Evolutionary conservation across 2,329 filamentous ascomycete genomes (phyloP).

Genomic region (Xylaria multiplex): DNA sequence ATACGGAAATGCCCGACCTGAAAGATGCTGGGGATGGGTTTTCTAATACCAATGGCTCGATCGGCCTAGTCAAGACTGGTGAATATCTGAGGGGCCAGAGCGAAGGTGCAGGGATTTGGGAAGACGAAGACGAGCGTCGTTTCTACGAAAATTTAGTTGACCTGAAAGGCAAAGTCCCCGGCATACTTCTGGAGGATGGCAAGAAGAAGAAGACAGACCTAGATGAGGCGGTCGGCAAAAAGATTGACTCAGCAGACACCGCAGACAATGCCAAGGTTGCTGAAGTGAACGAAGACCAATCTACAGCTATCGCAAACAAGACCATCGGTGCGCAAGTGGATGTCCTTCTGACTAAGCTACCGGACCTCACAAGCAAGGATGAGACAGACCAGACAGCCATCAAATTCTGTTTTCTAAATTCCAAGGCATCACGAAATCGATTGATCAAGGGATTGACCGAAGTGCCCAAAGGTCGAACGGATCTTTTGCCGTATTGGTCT

Average conservation of each 20-base stretch:
- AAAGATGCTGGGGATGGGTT: slow-evolving; percentile 81
- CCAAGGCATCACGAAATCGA: slow-evolving; percentile 94
- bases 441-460: slow-evolving; percentile 93
- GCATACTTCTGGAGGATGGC: slow-evolving; percentile 89
- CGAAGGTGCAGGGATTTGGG: slow-evolving; percentile 95
- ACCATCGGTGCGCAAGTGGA: slow-evolving; percentile 98
- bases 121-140: slow-evolving; percentile 95
- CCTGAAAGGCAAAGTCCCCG: slow-evolving; percentile 93
- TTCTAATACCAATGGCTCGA: slow-evolving; percentile 75
- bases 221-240: slow-evolving; percentile 86
- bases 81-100: slow-evolving; percentile 91
- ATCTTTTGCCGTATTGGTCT: slow-evolving; percentile 91
- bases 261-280: slow-evolving; percentile 61
- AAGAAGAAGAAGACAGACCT: slow-evolving; percentile 91
- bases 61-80: slow-evolving; percentile 92
- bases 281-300: slow-evolving; percentile 77
- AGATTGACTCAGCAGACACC: slow-evolving; percentile 65
- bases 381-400: slow-evolving; percentile 90
- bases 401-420: slow-evolving; percentile 98
- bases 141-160: slow-evolving; percentile 98
- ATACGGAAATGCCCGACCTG: slow-evolving; percentile 91
- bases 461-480: slow-evolving; percentile 91
- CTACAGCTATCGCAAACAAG: slow-evolving; percentile 95
- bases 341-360: slow-evolving; percentile 84
- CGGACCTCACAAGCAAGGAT: slow-evolving; percentile 91